Percentiles rank a stretch among this genome's conserved stretches.
Conservation (phyloP, 495 filamentous ascomycete genomes). For the Pseudoneurospora amorphoporcata region DNA sequence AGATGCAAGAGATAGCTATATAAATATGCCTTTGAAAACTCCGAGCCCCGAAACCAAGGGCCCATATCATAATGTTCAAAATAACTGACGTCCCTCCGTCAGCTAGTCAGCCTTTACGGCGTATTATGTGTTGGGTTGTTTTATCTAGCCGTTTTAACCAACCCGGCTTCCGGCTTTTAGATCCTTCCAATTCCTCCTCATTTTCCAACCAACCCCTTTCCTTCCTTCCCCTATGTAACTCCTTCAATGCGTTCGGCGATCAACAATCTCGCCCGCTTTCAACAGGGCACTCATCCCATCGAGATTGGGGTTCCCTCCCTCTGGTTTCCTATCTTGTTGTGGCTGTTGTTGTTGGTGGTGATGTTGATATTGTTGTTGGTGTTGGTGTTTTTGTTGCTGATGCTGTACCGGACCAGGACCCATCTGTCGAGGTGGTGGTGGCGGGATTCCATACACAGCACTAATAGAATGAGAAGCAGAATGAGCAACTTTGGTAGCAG, state of each 20-base stretch:
- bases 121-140: not conserved
- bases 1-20: not conserved
- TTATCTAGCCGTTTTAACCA: not conserved
- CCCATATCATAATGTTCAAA: not conserved
- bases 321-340: slow-evolving; percentile 5
- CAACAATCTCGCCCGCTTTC: slow-evolving; percentile 43
- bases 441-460: not conserved
- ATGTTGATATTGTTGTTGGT: not conserved
- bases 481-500: not conserved
- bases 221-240: slow-evolving; percentile 4
- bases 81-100: not conserved
- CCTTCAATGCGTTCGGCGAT: slow-evolving; percentile 25
- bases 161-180: not conserved
- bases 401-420: not conserved
- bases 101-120: not conserved
- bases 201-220: slow-evolving; percentile 1
- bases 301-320: slow-evolving; percentile 10
- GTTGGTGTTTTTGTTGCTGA: not conserved
- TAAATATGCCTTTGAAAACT: not conserved
- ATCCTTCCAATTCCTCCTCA: not conserved
- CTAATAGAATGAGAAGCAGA: not conserved
- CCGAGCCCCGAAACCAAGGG: not conserved
- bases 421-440: not conserved
- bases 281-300: slow-evolving; percentile 46
- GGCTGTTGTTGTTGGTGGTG: not conserved